Conservation (phyloP, 139 green algal genomes). For the Chlamydomonas eustigma region DNA sequence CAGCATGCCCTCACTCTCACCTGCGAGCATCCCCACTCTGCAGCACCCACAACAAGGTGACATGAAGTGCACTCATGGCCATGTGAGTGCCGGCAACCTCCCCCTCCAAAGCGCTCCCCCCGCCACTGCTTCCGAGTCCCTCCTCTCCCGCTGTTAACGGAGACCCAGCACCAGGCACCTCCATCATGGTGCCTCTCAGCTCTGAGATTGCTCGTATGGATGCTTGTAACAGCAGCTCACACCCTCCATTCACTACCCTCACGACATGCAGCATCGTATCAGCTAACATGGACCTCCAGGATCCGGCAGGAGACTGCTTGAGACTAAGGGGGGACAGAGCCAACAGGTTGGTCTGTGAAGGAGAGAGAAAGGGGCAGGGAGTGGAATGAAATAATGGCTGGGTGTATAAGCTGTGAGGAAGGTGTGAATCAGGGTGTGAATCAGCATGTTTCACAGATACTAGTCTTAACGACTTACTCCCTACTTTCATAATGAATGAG, state of each 20-base stretch:
- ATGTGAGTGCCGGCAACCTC: neutral
- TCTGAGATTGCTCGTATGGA: neutral
- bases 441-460: too few relatives aligned
- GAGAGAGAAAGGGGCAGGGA: neutral
- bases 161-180: neutral
- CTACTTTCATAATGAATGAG: too few relatives aligned
- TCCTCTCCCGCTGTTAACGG: neutral
- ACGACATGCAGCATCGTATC: constrained; percentile 4
- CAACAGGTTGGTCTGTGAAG: neutral
- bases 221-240: neutral
- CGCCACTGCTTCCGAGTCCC: neutral
- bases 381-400: neutral
- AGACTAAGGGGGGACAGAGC: neutral
- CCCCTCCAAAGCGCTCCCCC: neutral
- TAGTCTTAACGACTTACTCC: too few relatives aligned
- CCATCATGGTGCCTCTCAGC: neutral
- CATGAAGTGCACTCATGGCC: neutral
- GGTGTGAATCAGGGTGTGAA: neutral
- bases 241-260: neutral
- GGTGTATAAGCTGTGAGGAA: neutral
- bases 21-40: constrained; percentile 10
- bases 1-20: neutral
- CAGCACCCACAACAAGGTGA: constrained; percentile 4
- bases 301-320: neutral
- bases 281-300: neutral